Evolutionary conservation across 2,329 filamentous ascomycete species (phyloP), one percentile per base, ranked within the genome.

Genomic region (Pseudogymnoascus sp.): DNA sequence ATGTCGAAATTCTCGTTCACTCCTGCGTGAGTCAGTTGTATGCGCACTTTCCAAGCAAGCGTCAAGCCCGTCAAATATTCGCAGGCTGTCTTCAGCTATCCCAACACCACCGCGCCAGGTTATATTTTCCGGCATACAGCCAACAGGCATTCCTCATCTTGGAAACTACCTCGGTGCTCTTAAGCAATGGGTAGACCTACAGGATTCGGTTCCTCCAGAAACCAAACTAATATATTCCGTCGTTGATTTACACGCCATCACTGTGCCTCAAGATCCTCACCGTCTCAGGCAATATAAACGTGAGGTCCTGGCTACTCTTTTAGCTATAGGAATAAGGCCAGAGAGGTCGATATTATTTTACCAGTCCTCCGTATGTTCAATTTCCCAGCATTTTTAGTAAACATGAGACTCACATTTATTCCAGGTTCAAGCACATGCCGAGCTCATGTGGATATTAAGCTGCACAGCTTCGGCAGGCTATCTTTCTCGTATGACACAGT

Each of bases 401-500:
- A 43, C 33, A 28, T 61, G 16, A 56, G 24, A 26, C 59, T 65
- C 11, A 61, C 16, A 60, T 14, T 7, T 33, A 16, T 10, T 19
- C 6, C 67, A 90, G 85, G 87, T 93, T 2, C 81, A 86, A 16
- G 87, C 88, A 56, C 95, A 98, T 77, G 79, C 89, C 3, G 93
- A 98, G 75, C 82, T 99, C 66, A 96, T 96, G 90, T 99, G 95
- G 95, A 92, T 98, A 72, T 78, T 99, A 66, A 93, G 91, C 72
- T 97, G 93, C 68, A 89, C 90, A 61, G 90, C 95, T 24, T 93
- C 90, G 4, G 92, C 95, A 75, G 95, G 95, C 40, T 96, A 96
- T 76, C 79, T 99, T n/a, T 89, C 89, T 8, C 83, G 95, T n/a
- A 99, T 99, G 95, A 98, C 95, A 28, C 95, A 98, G 76, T 99